Evolutionary conservation across 306 rosid species (phyloP).

Genomic region (Acacia melanoxylon): DNA sequence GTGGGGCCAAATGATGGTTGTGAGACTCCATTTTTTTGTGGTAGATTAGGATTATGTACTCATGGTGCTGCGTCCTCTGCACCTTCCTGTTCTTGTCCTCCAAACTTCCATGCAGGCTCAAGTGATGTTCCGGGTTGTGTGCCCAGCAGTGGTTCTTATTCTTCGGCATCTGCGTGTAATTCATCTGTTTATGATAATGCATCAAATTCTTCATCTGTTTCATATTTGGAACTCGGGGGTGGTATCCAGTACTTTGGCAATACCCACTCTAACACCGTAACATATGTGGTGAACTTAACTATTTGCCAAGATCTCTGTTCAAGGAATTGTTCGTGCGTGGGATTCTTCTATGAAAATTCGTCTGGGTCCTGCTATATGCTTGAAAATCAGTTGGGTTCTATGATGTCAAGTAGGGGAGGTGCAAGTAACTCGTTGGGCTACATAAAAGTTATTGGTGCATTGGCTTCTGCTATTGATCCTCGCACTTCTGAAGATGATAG

Average conservation of each 20-base stretch:
- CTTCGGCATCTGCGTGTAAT: constrained; percentile 57
- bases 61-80: constrained; percentile 34
- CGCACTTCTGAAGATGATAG: constrained; percentile 23
- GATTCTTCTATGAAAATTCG: constrained; percentile 58
- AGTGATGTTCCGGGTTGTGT: constrained; percentile 52
- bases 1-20: constrained; percentile 62
- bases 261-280: constrained; percentile 47
- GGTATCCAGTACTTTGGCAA: constrained; percentile 57
- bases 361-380: constrained; percentile 71
- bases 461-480: constrained; percentile 20
- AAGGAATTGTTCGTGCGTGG: constrained; percentile 76
- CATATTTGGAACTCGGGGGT: constrained; percentile 58
- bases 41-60: constrained; percentile 63
- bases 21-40: constrained; percentile 69
- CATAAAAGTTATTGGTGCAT: constrained; percentile 45
- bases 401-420: constrained; percentile 36
- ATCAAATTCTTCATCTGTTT: constrained; percentile 50
- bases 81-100: constrained; percentile 75
- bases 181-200: constrained; percentile 24
- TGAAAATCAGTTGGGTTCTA: constrained; percentile 66
- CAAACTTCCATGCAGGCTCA: constrained; percentile 49
- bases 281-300: constrained; percentile 47
- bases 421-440: constrained; percentile 49
- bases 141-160: constrained; percentile 59
- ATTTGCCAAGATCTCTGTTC: constrained; percentile 67